Percentiles rank a stretch among this genome's conserved stretches.
Evolutionary conservation across 1,284 basidiomycete species (phyloP).

Genomic region (Cutaneotrichosporon dermatis): DNA sequence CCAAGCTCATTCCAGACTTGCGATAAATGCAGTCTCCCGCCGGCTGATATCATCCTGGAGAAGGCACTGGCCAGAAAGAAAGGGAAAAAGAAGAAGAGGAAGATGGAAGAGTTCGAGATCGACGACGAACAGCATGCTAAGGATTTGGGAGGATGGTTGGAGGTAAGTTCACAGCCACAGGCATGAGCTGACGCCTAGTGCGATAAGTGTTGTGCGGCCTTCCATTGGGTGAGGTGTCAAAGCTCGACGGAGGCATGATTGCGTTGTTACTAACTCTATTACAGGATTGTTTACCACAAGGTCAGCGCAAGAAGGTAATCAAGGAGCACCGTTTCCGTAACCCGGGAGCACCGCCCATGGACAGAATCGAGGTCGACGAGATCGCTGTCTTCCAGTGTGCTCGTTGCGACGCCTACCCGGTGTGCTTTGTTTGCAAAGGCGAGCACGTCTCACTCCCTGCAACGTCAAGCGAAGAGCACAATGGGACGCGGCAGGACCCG

Average conservation of each 20-base stretch:
- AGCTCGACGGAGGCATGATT: not conserved
- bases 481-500: not conserved
- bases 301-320: conserved; percentile 52
- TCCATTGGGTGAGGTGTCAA: not conserved
- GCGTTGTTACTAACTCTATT: no score
- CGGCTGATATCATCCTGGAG: conserved; percentile 32
- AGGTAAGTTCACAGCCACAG: conserved; percentile 24
- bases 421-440: conserved; percentile 68
- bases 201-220: conserved; percentile 2
- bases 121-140: conserved; percentile 57
- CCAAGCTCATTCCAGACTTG: conserved; percentile 18
- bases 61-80: conserved; percentile 20
- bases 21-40: conserved; percentile 35
- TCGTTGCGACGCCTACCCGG: conserved; percentile 65
- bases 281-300: conserved; percentile 59
- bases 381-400: conserved; percentile 73
- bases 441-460: conserved; percentile 35
- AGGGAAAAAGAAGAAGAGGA: conserved; percentile 40
- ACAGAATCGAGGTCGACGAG: conserved; percentile 55
- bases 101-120: conserved; percentile 50
- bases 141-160: conserved; percentile 74
- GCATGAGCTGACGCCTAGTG: conserved; percentile 6
- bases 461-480: not conserved
- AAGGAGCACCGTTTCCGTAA: conserved; percentile 55
- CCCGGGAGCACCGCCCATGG: conserved; percentile 44